Evolutionary conservation across 345 rosid genomes (phyloP).

Genomic region (Capsella bursapastoris): DNA sequence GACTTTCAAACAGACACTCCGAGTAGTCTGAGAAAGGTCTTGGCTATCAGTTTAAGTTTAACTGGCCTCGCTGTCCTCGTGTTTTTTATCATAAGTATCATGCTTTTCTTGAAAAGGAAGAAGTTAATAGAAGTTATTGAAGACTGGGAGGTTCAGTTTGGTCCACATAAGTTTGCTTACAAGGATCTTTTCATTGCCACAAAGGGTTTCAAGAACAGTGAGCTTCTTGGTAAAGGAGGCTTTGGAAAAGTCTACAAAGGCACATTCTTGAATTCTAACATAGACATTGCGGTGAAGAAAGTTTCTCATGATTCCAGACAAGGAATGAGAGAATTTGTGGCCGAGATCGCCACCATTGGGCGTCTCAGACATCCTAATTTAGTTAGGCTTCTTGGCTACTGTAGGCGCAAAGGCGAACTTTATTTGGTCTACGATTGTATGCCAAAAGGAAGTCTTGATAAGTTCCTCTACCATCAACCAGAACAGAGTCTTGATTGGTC

Average conservation of each 20-base stretch:
- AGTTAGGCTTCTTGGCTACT: conserved; percentile 53
- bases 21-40: conserved; percentile 28
- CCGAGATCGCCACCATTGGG: conserved; percentile 52
- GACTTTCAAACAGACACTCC: background rate
- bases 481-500: conserved; percentile 46
- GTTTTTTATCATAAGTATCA: conserved; percentile 22
- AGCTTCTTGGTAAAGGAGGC: conserved; percentile 53
- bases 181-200: conserved; percentile 47
- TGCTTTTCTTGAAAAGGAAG: conserved; percentile 36
- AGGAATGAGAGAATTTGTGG: conserved; percentile 56
- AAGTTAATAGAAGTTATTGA: conserved; percentile 48
- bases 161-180: conserved; percentile 50
- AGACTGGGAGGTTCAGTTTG: conserved; percentile 56
- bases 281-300: conserved; percentile 52
- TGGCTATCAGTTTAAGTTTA: conserved; percentile 40
- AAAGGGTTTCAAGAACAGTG: conserved; percentile 55
- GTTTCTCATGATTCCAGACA: conserved; percentile 52
- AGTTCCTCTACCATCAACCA: conserved; percentile 33
- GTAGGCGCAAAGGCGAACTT: conserved; percentile 47
- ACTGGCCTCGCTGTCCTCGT: conserved; percentile 10
- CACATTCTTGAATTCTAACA: conserved; percentile 35
- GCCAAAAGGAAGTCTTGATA: conserved; percentile 53
- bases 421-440: conserved; percentile 53
- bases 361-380: conserved; percentile 52
- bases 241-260: conserved; percentile 60